These are phyloP conservation scores for Oryza rufipogon DNA, from an alignment of 176 grass and related monocot genomes.

Conservation along the genomic window DNA sequence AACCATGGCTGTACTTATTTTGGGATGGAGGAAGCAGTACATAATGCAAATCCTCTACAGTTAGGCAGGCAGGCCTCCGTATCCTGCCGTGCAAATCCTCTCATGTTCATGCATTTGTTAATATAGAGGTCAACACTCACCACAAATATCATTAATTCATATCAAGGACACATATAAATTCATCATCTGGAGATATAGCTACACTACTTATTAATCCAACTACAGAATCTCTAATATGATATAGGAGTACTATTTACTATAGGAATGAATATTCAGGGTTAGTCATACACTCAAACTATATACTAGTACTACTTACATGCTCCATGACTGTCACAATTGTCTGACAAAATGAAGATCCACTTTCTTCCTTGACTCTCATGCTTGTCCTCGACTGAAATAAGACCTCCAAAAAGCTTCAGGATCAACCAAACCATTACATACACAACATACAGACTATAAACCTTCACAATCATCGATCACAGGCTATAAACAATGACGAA, in stretches of 20 bases:
- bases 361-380: not conserved
- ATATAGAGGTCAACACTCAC: not conserved
- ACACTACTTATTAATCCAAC: not conserved
- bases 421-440: conserved; percentile 4
- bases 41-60: not conserved
- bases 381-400: not conserved
- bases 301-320: not conserved
- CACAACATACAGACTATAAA: not conserved
- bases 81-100: not conserved
- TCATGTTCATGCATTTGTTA: not conserved
- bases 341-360: not conserved
- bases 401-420: not conserved
- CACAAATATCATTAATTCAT: not conserved
- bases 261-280: not conserved
- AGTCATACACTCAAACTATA: not conserved
- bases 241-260: not conserved
- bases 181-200: not conserved
- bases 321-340: not conserved
- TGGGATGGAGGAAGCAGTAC: no score
- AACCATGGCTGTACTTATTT: no score
- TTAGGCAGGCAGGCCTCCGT: not conserved
- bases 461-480: not conserved
- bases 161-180: not conserved
- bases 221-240: not conserved
- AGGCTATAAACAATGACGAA: not conserved